Evolutionary conservation across 2,329 filamentous ascomycete genomes (phyloP).

Genomic region (Hymenoscyphus scutula): DNA sequence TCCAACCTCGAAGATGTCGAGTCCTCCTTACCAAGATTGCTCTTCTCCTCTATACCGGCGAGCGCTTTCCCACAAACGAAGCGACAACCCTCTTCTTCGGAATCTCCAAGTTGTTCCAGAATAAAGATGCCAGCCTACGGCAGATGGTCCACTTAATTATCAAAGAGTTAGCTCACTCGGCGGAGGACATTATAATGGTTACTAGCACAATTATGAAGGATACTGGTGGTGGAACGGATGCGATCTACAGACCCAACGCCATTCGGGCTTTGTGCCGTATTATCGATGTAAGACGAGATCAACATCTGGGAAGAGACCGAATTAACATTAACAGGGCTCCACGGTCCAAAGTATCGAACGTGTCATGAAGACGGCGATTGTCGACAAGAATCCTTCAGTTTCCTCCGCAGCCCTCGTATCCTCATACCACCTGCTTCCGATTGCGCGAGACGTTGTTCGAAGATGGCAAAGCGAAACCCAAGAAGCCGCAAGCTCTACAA

Average conservation of each 20-base stretch:
- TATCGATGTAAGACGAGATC: constrained; percentile 71
- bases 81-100: constrained; percentile 98
- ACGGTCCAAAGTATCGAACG: constrained; percentile 98
- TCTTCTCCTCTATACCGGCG: constrained; percentile 92
- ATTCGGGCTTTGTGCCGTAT: constrained; percentile 94
- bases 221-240: constrained; percentile 90
- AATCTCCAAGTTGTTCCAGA: constrained; percentile 98
- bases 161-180: constrained; percentile 93
- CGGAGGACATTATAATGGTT: constrained; percentile 99
- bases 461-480: constrained; percentile 99
- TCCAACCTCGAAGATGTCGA: constrained; percentile 95
- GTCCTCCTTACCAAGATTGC: constrained; percentile 97
- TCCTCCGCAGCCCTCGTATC: constrained; percentile 95
- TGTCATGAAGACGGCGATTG: constrained; percentile 98
- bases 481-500: constrained; percentile 86
- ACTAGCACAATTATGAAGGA: constrained; percentile 99
- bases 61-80: constrained; percentile 95
- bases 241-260: constrained; percentile 91
- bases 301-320: constrained; percentile 19
- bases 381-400: constrained; percentile 97
- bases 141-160: constrained; percentile 99
- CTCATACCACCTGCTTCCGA: constrained; percentile 94
- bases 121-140: constrained; percentile 95
- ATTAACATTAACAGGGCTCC: constrained; percentile 60
- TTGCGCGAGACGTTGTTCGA: constrained; percentile 90